phyloP scores from a whole-genome alignment of 129 eudicot genomes.

The Arctium minus region DNA sequence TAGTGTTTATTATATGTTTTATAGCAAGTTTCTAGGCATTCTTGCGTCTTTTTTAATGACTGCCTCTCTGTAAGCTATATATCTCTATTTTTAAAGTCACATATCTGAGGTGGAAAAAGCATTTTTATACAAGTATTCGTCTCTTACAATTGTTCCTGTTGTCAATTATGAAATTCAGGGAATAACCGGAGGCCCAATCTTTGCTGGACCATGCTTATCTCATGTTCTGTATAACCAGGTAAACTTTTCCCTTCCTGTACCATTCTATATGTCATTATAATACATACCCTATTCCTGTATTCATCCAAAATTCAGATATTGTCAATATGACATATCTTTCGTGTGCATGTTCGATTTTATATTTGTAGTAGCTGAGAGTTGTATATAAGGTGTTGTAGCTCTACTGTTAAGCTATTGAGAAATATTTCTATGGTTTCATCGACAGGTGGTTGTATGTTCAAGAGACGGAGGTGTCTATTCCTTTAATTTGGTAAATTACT shows the following conservation, averaged over 20 bases:
- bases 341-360: neutral
- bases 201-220: constrained; percentile 83
- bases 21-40: neutral
- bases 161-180: constrained; percentile 30
- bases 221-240: constrained; percentile 61
- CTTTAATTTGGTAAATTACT: constrained; percentile 51
- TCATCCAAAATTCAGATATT: neutral
- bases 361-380: neutral
- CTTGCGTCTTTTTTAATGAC: neutral
- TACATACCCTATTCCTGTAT: neutral
- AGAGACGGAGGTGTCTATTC: constrained; percentile 84
- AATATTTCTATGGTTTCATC: constrained; percentile 10
- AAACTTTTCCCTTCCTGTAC: neutral
- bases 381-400: neutral
- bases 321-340: neutral
- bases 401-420: neutral
- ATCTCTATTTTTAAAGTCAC: neutral
- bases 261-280: neutral
- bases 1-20: neutral
- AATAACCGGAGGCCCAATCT: constrained; percentile 82
- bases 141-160: neutral
- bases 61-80: neutral
- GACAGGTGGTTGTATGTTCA: constrained; percentile 76
- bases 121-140: neutral
- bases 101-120: neutral